These are phyloP conservation scores for Hevea brasiliensis DNA, from an alignment of 345 rosid genomes.

Conservation along the genomic window DNA sequence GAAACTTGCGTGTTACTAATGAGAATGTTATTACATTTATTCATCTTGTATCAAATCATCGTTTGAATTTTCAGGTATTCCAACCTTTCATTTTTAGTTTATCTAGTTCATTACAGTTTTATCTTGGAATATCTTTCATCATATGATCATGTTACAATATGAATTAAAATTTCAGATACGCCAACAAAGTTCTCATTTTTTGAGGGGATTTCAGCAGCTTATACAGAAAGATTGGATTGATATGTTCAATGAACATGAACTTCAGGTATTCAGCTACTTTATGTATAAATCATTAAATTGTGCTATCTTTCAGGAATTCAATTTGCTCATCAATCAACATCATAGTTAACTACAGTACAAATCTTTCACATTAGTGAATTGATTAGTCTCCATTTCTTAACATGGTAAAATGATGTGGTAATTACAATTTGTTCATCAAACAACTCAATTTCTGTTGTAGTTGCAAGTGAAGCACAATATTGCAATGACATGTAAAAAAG, in stretches of 20 bases:
- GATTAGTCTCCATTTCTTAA: neutral
- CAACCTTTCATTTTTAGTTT: constrained; percentile 6
- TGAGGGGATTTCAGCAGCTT: constrained; percentile 92
- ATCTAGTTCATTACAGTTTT: constrained; percentile 9
- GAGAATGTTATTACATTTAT: constrained; percentile 87
- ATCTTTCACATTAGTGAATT: neutral
- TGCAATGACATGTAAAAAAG: neutral
- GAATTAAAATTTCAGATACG: constrained; percentile 64
- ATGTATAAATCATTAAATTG: neutral
- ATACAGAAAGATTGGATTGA: constrained; percentile 91
- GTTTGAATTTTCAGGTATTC: constrained; percentile 82
- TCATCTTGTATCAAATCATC: constrained; percentile 97
- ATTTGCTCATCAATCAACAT: neutral
- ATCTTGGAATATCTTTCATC: neutral
- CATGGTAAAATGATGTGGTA: neutral
- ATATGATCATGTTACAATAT: constrained; percentile 11
- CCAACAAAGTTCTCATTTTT: constrained; percentile 87
- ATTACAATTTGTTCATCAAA: neutral
- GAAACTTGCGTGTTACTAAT: constrained; percentile 73
- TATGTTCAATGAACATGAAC: constrained; percentile 97
- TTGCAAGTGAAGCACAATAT: neutral
- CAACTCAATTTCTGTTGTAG: neutral
- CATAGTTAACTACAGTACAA: neutral
- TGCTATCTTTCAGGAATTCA: neutral
- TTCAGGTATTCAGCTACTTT: constrained; percentile 59